A percentile compares a stretch with the other conserved stretches of the same genome.
Conservation (phyloP, 1,284 basidiomycete species). For the Cystobasidium slooffiae region DNA sequence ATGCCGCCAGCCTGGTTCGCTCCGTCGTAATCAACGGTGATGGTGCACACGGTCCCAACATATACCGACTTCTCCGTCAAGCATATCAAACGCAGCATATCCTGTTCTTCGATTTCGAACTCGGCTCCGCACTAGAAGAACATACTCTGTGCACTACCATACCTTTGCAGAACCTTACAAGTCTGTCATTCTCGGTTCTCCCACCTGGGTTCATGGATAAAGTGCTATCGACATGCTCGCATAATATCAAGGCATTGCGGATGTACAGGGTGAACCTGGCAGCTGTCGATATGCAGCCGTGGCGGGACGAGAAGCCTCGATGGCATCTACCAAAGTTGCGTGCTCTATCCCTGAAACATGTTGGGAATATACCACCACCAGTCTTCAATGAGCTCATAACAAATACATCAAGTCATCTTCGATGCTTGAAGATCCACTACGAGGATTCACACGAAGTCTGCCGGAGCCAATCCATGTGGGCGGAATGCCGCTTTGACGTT, state of each 20-base stretch:
- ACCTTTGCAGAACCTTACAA: slow-evolving; percentile 3
- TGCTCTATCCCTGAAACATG: slow-evolving; percentile 4
- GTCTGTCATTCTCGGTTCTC: slow-evolving; percentile 21
- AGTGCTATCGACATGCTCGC: background rate
- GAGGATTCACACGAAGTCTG: slow-evolving; percentile 16
- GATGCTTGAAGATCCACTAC: slow-evolving; percentile 11
- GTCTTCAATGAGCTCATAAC: slow-evolving; percentile 16
- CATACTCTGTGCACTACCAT: slow-evolving; percentile 6
- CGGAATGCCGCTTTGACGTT: slow-evolving; percentile 7
- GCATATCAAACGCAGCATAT: slow-evolving; percentile 6
- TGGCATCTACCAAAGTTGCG: slow-evolving; percentile 22
- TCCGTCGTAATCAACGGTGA: slow-evolving; percentile 37
- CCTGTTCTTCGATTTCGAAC: slow-evolving; percentile 40
- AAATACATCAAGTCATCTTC: background rate
- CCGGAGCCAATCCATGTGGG: background rate
- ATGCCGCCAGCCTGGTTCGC: slow-evolving; percentile 11
- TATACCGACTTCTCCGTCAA: slow-evolving; percentile 5
- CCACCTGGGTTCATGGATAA: slow-evolving; percentile 16
- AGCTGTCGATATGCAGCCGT: background rate
- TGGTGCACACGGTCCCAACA: slow-evolving; percentile 30
- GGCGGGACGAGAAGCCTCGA: background rate
- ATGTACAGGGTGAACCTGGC: slow-evolving; percentile 30
- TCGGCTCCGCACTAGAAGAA: slow-evolving; percentile 8
- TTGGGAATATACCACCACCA: slow-evolving; percentile 3
- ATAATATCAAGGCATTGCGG: background rate